Evolutionary conservation across 768 basidiomycete species (phyloP), one percentile per base, ranked within the genome.

Genomic region (Leccinum subgranulosum): DNA sequence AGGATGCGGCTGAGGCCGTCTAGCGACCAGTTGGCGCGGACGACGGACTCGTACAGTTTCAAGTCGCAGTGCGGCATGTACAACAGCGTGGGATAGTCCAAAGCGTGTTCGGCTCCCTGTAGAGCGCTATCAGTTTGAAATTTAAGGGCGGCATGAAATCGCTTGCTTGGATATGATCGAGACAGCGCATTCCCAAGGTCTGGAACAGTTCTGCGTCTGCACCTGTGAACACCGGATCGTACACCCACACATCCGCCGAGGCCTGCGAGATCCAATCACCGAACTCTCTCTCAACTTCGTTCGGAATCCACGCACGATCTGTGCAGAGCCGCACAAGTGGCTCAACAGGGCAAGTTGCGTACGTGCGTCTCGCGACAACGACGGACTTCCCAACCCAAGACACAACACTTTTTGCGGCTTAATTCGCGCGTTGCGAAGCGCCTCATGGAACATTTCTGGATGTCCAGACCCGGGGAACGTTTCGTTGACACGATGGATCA

Each of bases 61-160:
- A 87, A 66, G 65, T 88, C 87, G 68, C 90, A 90, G 70, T 91
- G 89, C 21, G 88, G 89, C 87, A 90, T 89, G 73, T 83, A 90
- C 54, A 85, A 75, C 54, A 92, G 75, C 49, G 87, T 88, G 60
- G 84, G 83, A 55, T 61, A 51, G 27, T 62, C 59, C 49, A 75
- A 34, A 15, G 57, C 54, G 56, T 78, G 69, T 53, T 67, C 68
- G 23, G 69, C 71, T 25, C 67, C 68, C 77, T 81, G 64, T 23
- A 50, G 25, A 60, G 53, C 28, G 34, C 49, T 28, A 43, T 67
- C 6, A 59, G 62, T 51, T 43, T 50, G 55, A 50, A 53, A 46
- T 59, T 39, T 28, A 31, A 21, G 43, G 27, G 49, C 39, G 33
- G 49, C 48, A 48, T 53, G 63, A 60, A 61, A 61, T 54, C 61